Percentiles rank a stretch among this genome's conserved stretches.
phyloP scores from a whole-genome alignment of 208 protist species.

The Tritrichomonas foetus region DNA sequence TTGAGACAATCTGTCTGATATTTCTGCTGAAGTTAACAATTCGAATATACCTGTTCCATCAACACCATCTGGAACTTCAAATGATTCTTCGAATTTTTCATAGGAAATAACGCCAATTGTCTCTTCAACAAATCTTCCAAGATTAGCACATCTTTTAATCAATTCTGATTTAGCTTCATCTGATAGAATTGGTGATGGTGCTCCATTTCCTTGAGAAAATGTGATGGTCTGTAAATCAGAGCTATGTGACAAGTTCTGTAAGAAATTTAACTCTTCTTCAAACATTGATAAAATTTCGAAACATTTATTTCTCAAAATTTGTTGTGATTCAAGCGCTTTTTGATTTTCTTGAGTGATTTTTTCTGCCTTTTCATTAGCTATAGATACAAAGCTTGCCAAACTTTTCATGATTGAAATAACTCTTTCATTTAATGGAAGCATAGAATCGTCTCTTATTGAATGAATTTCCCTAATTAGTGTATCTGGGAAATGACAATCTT shows the following conservation, averaged over 20 bases:
- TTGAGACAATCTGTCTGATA: neutral
- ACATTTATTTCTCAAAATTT: neutral
- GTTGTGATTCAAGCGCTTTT: neutral
- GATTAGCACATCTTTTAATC: neutral
- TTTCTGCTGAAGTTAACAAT: neutral
- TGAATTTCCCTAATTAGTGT: neutral
- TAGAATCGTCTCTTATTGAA: neutral
- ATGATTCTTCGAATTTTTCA: neutral
- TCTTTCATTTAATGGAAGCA: neutral
- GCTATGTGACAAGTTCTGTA: constrained; percentile 16
- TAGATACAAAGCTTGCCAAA: neutral
- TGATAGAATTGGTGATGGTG: neutral
- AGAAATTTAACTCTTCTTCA: neutral
- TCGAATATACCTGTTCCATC: neutral
- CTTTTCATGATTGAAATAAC: neutral
- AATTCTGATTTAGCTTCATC: neutral
- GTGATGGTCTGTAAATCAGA: neutral
- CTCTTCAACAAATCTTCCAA: neutral
- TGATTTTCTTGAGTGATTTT: neutral
- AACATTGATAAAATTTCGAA: neutral
- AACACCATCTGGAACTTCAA: neutral
- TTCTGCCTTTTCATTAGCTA: neutral
- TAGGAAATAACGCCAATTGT: neutral
- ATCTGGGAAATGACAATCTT: neutral
- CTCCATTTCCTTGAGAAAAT: neutral